Conservation (phyloP, 768 basidiomycete genomes). For the Boletellus ananas region DNA sequence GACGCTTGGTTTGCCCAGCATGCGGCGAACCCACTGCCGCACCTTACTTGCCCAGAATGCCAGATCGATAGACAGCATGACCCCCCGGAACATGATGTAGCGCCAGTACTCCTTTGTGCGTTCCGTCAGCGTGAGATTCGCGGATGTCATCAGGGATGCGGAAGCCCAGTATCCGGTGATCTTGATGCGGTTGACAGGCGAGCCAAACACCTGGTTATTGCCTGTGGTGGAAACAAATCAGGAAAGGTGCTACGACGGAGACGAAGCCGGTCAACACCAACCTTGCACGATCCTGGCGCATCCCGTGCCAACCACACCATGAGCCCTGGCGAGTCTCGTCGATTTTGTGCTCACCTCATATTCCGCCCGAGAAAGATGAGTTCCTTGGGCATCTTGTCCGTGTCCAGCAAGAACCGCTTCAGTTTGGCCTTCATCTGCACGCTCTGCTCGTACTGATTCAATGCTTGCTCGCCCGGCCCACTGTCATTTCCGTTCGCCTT, state of each 20-base stretch:
- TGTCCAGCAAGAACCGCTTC: slow-evolving; percentile 64
- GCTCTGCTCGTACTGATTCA: slow-evolving; percentile 68
- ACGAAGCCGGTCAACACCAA: not conserved
- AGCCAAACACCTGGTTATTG: slow-evolving; percentile 80
- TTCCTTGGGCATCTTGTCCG: slow-evolving; percentile 75
- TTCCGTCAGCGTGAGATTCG: slow-evolving; percentile 38
- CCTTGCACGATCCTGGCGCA: slow-evolving; percentile 37
- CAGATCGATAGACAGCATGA: slow-evolving; percentile 68
- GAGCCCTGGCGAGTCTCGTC: not conserved
- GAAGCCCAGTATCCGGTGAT: slow-evolving; percentile 85
- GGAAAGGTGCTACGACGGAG: not conserved
- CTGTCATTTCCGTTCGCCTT: slow-evolving; percentile 6
- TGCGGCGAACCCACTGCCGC: slow-evolving; percentile 44
- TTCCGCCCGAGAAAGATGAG: slow-evolving; percentile 74
- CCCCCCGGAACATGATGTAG: slow-evolving; percentile 57
- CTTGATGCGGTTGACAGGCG: slow-evolving; percentile 87
- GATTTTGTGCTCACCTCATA: slow-evolving; percentile 48
- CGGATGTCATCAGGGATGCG: slow-evolving; percentile 49
- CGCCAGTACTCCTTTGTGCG: slow-evolving; percentile 53
- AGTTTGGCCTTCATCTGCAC: slow-evolving; percentile 64
- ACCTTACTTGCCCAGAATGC: slow-evolving; percentile 63
- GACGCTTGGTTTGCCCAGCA: slow-evolving; percentile 37
- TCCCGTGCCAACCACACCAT: not conserved
- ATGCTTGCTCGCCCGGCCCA: slow-evolving; percentile 15
- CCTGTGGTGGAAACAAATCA: slow-evolving; percentile 31